phyloP scores from a whole-genome alignment of 2,329 filamentous ascomycete species.

The Aspergillus quadricinctus region DNA sequence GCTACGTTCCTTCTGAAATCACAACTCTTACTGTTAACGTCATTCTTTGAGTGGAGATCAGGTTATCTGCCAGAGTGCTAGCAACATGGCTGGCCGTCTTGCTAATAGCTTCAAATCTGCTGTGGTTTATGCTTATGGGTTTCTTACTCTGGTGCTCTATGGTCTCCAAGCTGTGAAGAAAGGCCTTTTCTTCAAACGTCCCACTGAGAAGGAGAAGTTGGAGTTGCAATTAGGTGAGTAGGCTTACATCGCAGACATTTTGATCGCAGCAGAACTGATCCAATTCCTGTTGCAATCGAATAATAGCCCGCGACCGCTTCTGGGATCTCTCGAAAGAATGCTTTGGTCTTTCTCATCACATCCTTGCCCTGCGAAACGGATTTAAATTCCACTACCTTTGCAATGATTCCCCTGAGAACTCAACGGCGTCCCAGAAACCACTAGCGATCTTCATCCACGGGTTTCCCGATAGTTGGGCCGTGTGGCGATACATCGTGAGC shows the following conservation, averaged over 20 bases:
- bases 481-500: slow-evolving; percentile 50
- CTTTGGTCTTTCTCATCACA: slow-evolving; percentile 47
- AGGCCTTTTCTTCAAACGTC: slow-evolving; percentile 35
- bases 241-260: background rate
- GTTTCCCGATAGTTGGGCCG: slow-evolving; percentile 55
- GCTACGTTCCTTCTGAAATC: background rate
- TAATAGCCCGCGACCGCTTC: slow-evolving; percentile 48
- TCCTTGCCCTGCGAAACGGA: slow-evolving; percentile 47
- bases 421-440: slow-evolving; percentile 23
- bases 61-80: background rate
- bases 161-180: slow-evolving; percentile 23
- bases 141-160: slow-evolving; percentile 34
- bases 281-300: background rate
- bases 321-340: slow-evolving; percentile 52
- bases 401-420: slow-evolving; percentile 28
- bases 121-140: slow-evolving; percentile 28
- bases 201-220: slow-evolving; percentile 37
- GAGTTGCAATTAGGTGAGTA: slow-evolving; percentile 39
- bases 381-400: slow-evolving; percentile 54
- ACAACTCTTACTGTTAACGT: background rate
- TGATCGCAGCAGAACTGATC: background rate
- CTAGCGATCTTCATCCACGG: slow-evolving; percentile 56
- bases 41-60: background rate
- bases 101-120: slow-evolving; percentile 14
- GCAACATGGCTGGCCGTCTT: slow-evolving; percentile 21